These are phyloP conservation scores for Lachnellula suecica DNA, from an alignment of 2,329 filamentous ascomycete genomes.

Conservation along the genomic window DNA sequence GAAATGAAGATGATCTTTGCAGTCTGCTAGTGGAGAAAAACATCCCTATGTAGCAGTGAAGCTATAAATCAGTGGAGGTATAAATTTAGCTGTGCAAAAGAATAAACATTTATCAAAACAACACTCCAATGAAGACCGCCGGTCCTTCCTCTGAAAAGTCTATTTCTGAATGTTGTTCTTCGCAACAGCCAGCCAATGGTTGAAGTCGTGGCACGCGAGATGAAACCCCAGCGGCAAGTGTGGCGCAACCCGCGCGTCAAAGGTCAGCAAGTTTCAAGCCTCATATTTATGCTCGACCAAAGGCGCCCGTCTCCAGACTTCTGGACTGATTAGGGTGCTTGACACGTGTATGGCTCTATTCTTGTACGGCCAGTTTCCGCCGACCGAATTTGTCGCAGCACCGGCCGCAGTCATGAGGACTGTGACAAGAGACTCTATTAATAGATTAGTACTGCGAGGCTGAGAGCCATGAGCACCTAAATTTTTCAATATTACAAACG, in stretches of 20 bases:
- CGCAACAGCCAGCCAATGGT: neutral
- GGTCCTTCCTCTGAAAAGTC: neutral
- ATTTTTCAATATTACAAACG: too few species aligned
- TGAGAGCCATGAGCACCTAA: too few species aligned
- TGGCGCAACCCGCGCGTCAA: neutral
- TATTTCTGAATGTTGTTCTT: neutral
- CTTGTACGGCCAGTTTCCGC: neutral
- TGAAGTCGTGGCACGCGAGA: neutral
- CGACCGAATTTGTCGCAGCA: neutral
- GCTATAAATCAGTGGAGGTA: too few species aligned
- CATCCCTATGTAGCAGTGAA: too few species aligned
- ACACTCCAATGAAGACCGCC: neutral
- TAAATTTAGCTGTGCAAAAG: too few species aligned
- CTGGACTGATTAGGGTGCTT: neutral
- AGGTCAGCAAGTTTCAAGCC: neutral
- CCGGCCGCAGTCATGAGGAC: neutral
- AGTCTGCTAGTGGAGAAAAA: too few species aligned
- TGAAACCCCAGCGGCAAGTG: neutral
- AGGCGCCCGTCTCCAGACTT: neutral
- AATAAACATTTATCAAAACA: too few species aligned
- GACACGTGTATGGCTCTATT: neutral
- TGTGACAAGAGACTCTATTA: neutral
- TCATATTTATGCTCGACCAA: neutral
- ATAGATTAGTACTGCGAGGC: neutral
- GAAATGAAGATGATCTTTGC: too few species aligned